Evolutionary conservation across 1,284 basidiomycete genomes (phyloP).

Genomic region (Puccinia polysora): DNA sequence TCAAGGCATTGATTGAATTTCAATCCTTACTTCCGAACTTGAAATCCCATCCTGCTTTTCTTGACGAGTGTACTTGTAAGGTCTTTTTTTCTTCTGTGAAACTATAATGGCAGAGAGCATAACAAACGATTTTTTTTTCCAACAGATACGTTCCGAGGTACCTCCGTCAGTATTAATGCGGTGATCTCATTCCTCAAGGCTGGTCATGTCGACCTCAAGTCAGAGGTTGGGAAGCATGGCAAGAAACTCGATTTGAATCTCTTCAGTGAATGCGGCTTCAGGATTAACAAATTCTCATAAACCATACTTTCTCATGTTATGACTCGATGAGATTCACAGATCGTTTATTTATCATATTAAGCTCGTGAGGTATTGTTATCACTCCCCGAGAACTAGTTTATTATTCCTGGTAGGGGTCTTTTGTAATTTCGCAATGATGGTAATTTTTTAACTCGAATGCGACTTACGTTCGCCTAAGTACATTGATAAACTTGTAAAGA

Average conservation of each 20-base stretch:
- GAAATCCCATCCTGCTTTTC: not conserved
- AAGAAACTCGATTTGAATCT: constrained; percentile 1
- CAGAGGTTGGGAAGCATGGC: not conserved
- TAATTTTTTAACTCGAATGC: too few relatives aligned
- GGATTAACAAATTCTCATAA: too few relatives aligned
- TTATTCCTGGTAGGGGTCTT: too few relatives aligned
- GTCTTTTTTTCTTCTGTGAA: too few relatives aligned
- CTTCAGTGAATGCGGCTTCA: constrained; percentile 4
- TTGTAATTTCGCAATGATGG: too few relatives aligned
- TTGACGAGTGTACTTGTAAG: not conserved
- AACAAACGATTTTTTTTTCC: not conserved
- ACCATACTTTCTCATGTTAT: too few relatives aligned
- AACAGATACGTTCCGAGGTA: not conserved
- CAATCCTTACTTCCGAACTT: not conserved
- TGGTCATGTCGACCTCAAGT: constrained; percentile 10
- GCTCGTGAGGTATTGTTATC: too few relatives aligned
- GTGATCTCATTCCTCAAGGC: constrained; percentile 16
- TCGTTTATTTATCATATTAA: too few relatives aligned
- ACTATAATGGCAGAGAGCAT: not conserved
- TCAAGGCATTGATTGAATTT: constrained; percentile 1
- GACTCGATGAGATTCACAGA: too few relatives aligned
- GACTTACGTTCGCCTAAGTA: too few relatives aligned
- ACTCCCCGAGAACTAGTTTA: too few relatives aligned
- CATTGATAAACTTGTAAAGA: too few relatives aligned
- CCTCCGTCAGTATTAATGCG: constrained; percentile 3